These are phyloP conservation scores for Penicillium capsulatum DNA, from an alignment of 2,329 filamentous ascomycete genomes.

Conservation along the genomic window DNA sequence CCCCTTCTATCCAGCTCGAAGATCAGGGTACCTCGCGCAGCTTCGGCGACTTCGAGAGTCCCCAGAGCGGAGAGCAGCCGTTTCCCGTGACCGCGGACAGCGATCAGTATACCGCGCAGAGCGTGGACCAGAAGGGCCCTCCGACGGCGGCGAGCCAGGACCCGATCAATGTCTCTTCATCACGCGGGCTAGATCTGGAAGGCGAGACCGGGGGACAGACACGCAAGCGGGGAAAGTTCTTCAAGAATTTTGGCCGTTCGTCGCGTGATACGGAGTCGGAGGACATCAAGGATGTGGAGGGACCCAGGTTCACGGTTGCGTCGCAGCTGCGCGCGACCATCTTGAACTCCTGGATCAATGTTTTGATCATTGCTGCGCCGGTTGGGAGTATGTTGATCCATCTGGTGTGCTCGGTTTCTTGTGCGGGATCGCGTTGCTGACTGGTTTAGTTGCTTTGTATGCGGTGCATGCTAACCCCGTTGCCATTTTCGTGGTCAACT, in stretches of 20 bases:
- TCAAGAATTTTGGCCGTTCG: constrained; percentile 17
- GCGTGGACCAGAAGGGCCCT: neutral
- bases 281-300: constrained; percentile 17
- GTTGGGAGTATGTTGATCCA: constrained; percentile 54
- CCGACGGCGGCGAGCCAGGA: constrained; percentile 29
- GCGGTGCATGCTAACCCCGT: constrained; percentile 59
- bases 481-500: constrained; percentile 81
- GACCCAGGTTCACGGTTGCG: constrained; percentile 36
- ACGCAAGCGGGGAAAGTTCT: constrained; percentile 25
- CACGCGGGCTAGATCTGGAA: constrained; percentile 13
- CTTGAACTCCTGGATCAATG: constrained; percentile 80
- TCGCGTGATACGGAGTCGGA: constrained; percentile 10
- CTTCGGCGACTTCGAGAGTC: constrained; percentile 23
- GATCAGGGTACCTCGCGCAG: constrained; percentile 20
- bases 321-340: constrained; percentile 60
- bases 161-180: constrained; percentile 30
- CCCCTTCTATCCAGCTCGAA: constrained; percentile 32
- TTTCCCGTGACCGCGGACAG: constrained; percentile 24
- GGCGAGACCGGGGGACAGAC: constrained; percentile 14
- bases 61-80: constrained; percentile 25
- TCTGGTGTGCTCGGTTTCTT: neutral
- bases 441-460: constrained; percentile 57
- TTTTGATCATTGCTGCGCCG: constrained; percentile 73
- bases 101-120: constrained; percentile 12
- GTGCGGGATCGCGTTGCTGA: constrained; percentile 15